Percentiles rank a stretch among this genome's conserved stretches.
Conservation (phyloP, 2,329 filamentous ascomycete genomes). For the Cercospora sp. region DNA sequence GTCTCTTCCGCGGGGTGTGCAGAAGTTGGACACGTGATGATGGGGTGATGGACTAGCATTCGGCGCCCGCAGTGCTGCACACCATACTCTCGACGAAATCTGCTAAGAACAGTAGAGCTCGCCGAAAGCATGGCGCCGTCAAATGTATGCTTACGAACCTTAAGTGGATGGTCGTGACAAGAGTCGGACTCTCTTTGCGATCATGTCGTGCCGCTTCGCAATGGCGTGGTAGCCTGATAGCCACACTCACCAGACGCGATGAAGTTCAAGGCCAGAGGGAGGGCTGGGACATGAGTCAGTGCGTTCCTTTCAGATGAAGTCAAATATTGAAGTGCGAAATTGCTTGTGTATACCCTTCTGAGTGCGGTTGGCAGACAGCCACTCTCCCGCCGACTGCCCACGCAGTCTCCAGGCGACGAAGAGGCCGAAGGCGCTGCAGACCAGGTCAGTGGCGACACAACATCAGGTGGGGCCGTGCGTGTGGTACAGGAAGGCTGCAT, state of each 20-base stretch:
- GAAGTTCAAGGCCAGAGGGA: conserved; percentile 83
- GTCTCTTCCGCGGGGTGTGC: not conserved
- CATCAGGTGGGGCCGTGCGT: not conserved
- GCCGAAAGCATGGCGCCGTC: conserved; percentile 19
- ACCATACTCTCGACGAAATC: conserved; percentile 14
- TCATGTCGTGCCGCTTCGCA: conserved; percentile 19
- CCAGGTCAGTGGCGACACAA: conserved; percentile 39
- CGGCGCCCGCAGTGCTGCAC: conserved; percentile 79
- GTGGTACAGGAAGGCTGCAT: conserved; percentile 70
- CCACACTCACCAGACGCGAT: conserved; percentile 83
- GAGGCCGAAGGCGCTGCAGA: conserved; percentile 62
- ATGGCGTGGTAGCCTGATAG: conserved; percentile 14
- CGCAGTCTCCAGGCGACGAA: conserved; percentile 58
- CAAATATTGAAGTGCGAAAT: conserved; percentile 9
- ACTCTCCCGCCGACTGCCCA: conserved; percentile 68
- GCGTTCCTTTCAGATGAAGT: conserved; percentile 35
- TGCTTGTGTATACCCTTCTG: conserved; percentile 69
- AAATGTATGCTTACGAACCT: conserved; percentile 30
- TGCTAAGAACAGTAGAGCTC: not conserved
- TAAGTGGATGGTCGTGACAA: conserved; percentile 5
- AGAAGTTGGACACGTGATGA: conserved; percentile 12
- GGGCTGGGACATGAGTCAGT: conserved; percentile 54
- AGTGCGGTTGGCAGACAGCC: conserved; percentile 74
- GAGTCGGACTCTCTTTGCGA: not conserved
- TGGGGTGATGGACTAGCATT: conserved; percentile 45